Evolutionary conservation across 305 asterid genomes (phyloP), one percentile per base, ranked within the genome.

Genomic region (Fraxinus nigra): DNA sequence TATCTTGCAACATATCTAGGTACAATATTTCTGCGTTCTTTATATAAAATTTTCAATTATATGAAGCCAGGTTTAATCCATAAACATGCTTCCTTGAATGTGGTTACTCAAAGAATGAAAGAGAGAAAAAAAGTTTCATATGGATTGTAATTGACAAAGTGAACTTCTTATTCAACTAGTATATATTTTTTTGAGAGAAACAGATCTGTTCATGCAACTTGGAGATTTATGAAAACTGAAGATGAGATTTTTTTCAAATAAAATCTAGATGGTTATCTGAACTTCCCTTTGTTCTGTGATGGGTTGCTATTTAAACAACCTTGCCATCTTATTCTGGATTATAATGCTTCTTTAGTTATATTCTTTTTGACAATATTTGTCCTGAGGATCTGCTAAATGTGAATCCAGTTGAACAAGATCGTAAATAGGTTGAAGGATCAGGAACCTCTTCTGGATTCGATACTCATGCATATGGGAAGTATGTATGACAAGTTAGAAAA

Each of bases 401-500:
- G 81, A 73, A 89, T 87, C 83, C 91, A 95, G 99, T 85, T 93
- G 88, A 81, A 86, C 78, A 80, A 84, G 88, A 86, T 92, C 87
- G 95, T 89, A 82, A 83, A 51, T 81, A 88, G 81, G 83, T 83
- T 95, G 84, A 86, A 89, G 72, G 94, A 93, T 43, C 92, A 91
- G 43, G 97, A 90, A 85, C 90, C 85, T 72, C 89, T 90, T 86
- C 85, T 95, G 86, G 97, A 93, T 90, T 93, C 94, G 34, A 92
- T 93, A 84, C 97, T 93, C 84, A 81, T 90, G 86, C 99, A 95
- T 86, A 93, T 95, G 98, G 99, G 95, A 85, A 95, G 92, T 82
- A 88, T 93, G 86, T 86, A 87, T 82, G 91, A 88, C 43, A 95
- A 90, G 86, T 72, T 93, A 90, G 93, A 89, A 85, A 91, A 89